These are phyloP conservation scores for Globisporangium nagaii DNA, from an alignment of 352 stramenopile genomes.

Conservation along the genomic window DNA sequence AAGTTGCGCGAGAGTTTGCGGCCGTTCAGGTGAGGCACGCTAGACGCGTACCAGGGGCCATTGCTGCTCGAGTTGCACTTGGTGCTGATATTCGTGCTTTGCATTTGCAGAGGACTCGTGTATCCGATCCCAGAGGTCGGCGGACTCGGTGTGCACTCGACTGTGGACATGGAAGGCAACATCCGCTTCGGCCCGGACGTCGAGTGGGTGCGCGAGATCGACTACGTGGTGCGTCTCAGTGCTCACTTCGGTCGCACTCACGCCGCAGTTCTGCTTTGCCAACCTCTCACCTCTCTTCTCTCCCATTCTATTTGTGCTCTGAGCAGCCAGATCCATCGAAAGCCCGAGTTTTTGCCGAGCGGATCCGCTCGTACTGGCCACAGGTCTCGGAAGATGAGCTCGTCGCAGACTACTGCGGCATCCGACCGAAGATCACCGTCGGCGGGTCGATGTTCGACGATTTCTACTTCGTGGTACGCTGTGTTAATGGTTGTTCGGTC, in stretches of 20 bases:
- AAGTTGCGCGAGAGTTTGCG: conserved; percentile 43
- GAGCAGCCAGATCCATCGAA: conserved; percentile 55
- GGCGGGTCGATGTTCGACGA: conserved; percentile 61
- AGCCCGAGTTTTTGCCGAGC: conserved; percentile 46
- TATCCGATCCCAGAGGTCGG: conserved; percentile 95
- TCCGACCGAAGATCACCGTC: conserved; percentile 92
- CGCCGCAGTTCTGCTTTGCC: too few species aligned
- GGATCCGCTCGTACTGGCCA: conserved; percentile 93
- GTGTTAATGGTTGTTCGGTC: background rate
- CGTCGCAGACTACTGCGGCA: conserved; percentile 92
- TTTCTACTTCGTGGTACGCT: conserved; percentile 85
- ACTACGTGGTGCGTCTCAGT: conserved; percentile 78
- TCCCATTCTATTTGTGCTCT: too few species aligned
- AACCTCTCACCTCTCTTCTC: too few species aligned
- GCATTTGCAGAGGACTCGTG: conserved; percentile 72
- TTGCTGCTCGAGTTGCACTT: background rate
- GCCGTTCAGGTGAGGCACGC: conserved; percentile 61
- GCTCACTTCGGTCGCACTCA: too few species aligned
- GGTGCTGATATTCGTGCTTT: background rate
- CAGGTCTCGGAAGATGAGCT: conserved; percentile 70
- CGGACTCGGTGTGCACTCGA: conserved; percentile 95
- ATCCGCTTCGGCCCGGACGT: conserved; percentile 96
- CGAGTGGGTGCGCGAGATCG: conserved; percentile 89
- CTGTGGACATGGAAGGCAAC: conserved; percentile 88
- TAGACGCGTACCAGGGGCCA: too few species aligned